These are phyloP conservation scores for Sclerotinia glacialis DNA, from an alignment of 2,329 filamentous ascomycete species.

Conservation along the genomic window DNA sequence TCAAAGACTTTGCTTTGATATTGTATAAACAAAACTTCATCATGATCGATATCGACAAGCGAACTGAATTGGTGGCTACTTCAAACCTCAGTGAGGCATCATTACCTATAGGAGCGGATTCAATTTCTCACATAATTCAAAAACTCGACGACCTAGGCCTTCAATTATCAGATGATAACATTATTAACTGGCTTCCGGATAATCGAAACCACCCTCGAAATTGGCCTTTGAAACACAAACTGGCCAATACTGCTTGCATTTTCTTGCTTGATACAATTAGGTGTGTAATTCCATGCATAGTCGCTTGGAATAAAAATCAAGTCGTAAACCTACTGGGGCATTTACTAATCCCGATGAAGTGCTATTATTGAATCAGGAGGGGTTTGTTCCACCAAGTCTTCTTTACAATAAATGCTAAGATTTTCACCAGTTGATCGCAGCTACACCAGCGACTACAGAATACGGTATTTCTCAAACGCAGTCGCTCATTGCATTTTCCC, in stretches of 20 bases:
- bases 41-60: slow-evolving; percentile 1
- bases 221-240: slow-evolving; percentile 9
- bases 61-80: not conserved
- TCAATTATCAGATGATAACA: not conserved
- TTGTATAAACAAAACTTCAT: not conserved
- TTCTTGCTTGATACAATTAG: slow-evolving; percentile 18
- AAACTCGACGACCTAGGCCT: slow-evolving; percentile 8
- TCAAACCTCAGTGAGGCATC: slow-evolving; percentile 1
- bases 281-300: not conserved
- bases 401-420: not conserved
- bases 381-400: not conserved
- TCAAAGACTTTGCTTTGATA: not conserved
- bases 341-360: not conserved
- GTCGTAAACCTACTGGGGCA: not conserved
- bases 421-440: slow-evolving; percentile 7
- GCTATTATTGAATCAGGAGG: slow-evolving; percentile 17
- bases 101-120: not conserved
- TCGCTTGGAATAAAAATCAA: not conserved
- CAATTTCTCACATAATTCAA: not conserved
- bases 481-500: slow-evolving; percentile 11
- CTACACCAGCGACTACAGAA: slow-evolving; percentile 9
- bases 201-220: slow-evolving; percentile 14
- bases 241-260: slow-evolving; percentile 7
- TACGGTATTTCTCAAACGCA: slow-evolving; percentile 14
- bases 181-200: slow-evolving; percentile 9